Base-by-base conservation (phyloP, 192 early-diverging fungal genomes). In the Backusella psychrophila region DNA sequence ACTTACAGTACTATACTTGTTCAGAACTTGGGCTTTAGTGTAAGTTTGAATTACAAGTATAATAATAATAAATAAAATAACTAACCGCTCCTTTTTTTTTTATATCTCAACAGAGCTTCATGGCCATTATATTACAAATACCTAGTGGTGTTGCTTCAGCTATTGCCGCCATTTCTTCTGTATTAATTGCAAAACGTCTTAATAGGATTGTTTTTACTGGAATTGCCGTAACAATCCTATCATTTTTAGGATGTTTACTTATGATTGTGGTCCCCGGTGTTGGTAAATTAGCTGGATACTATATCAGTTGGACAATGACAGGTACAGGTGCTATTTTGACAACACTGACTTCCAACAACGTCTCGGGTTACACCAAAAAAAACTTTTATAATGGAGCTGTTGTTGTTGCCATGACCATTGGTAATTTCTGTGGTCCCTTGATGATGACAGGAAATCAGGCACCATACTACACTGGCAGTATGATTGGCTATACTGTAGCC, bases 301-400 rank as follows among this genome's bases (percentile, higher is more conserved):
- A 72, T 14, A 42, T 72, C 31, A 72, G 42, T 31, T 72, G 70
- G 70, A 31, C 31, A 26, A 44, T 49, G 21, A 31, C 70, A 31
- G 70, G 70, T 33, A 31, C 41, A 14, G 44, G 26, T 19, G 31
- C 70, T 4, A 31, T 72, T 8, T 17, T 44, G 11, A 39, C 44
- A 8, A 49, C 70, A 15, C 31, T 72, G 6, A 49, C 44, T 31
- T 72, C 70, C 21, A 72, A 72, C 26, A 44, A 72, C 52, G 6
- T 72, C 1, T 72, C 70, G 49, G 74, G 74, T 15, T 75, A 75
- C 31, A 75, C 74, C 15, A 75, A 75, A 11, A 75, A 75, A 12
- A 7, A 53, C 0, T 66, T 63, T 21, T 68, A 66, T 17, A 67
- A 75, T n/a, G 66, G 65, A 35, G 66, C 66, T 17, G 36, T 67